Evolutionary conservation across 73 alveolate genomes (phyloP).

Genomic region (Paramecium octaurelia): DNA sequence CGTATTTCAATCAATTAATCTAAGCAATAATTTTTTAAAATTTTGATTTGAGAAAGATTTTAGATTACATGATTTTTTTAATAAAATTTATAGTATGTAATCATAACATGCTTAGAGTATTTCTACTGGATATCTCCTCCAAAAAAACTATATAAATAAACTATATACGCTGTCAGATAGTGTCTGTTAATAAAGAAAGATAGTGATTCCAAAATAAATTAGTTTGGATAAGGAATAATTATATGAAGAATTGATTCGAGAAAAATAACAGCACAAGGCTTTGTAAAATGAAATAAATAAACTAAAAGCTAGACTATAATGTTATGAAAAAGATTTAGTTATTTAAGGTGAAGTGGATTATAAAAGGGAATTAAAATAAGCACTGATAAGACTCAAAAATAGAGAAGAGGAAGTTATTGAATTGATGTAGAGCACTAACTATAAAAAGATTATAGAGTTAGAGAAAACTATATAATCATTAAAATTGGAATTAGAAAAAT

Average conservation of each 20-base stretch:
- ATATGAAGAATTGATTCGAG: background rate
- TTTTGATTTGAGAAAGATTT: background rate
- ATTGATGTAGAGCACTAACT: background rate
- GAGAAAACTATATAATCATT: background rate
- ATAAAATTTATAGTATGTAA: background rate
- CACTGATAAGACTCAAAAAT: background rate
- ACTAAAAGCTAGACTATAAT: background rate
- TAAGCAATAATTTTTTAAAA: background rate
- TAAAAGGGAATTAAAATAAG: constrained; percentile 6
- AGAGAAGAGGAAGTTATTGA: background rate
- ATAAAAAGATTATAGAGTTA: background rate
- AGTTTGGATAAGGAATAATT: background rate
- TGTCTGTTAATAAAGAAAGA: constrained; percentile 1
- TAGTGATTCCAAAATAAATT: background rate
- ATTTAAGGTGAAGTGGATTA: background rate
- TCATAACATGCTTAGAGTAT: background rate
- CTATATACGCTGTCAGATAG: background rate
- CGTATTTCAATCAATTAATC: background rate
- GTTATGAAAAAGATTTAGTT: background rate
- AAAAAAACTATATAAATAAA: background rate
- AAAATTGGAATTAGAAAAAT: background rate
- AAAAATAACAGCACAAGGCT: background rate
- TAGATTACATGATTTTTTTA: background rate
- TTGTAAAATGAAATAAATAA: background rate
- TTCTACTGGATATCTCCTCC: background rate